A percentile compares a stretch with the other conserved stretches of the same genome.
phyloP scores from a whole-genome alignment of 108 stramenopile species.

The Nitzschia sp. region DNA sequence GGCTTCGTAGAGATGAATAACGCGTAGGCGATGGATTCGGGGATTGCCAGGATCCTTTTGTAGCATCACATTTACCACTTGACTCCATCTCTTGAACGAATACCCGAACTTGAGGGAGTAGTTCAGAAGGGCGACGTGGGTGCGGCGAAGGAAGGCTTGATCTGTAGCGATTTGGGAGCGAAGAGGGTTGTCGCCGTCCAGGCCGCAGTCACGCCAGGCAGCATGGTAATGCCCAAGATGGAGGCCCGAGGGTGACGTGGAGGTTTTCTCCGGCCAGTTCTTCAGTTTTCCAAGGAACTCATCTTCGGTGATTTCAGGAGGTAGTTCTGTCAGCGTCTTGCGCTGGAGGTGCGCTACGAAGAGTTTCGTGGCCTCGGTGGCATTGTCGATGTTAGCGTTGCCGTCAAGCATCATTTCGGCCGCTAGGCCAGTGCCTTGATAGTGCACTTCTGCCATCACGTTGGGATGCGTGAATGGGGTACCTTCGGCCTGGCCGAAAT shows the following conservation, averaged over 20 bases:
- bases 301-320: too few relatives aligned
- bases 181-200: too few relatives aligned
- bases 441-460: neutral
- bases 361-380: neutral
- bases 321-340: too few relatives aligned
- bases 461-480: neutral
- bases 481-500: neutral
- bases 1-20: neutral
- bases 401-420: neutral
- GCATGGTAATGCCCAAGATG: too few relatives aligned
- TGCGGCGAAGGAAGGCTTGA: neutral
- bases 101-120: neutral
- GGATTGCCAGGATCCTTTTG: too few relatives aligned
- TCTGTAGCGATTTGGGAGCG: too few relatives aligned
- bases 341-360: neutral
- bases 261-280: too few relatives aligned
- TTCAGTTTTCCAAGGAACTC: too few relatives aligned
- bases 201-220: too few relatives aligned
- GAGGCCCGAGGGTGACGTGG: too few relatives aligned
- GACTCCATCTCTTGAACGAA: neutral
- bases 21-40: too few relatives aligned
- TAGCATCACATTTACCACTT: neutral
- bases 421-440: neutral
- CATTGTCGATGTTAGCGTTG: neutral
- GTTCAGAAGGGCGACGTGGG: neutral